Base-by-base conservation (phyloP, 2,329 filamentous ascomycete species). In the Pyricularia pennisetigena region DNA sequence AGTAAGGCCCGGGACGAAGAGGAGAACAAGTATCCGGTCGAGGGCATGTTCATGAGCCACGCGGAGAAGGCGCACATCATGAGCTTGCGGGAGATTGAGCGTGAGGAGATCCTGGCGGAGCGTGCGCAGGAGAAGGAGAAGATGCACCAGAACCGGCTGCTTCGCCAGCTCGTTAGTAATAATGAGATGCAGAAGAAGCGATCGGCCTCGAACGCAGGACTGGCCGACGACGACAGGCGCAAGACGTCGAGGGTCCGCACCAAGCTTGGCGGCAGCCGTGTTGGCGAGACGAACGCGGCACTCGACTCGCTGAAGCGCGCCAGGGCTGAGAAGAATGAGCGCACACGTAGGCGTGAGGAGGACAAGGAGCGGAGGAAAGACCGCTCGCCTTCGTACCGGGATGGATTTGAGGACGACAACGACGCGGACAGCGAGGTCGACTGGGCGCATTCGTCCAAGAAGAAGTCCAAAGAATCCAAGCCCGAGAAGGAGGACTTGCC, bases 31-130 rank as follows among this genome's bases (percentile, higher is more conserved):
- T 95, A 96, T 75, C 93, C 94, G 0, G 86, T 97, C 71, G 95
- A 99, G 72, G 94, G 94, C 73, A 89, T 95, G 74, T 95, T 92
- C 77, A 85, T 87, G 73, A 91, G 87, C 72, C 83, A 88, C 63
- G 84, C 87, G 57, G 92, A 95, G 75, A 94, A 92, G 78, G 85
- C 85, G 8, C 83, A 90, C 67, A 95, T 99, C 70, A 89, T 95
- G 85, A 86, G 84, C 68, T 88, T 97, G 85, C 90, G 93, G 32
- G 94, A 98, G 80, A 89, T 98, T 67, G 89, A 97, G 75, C 90
- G 94, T 71, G 95, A 99, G 78, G 88, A 93, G 76, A 89, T 97
- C 63, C 86, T 99, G 7, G 94, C 93, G 24, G 92, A 97, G 72
- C 92, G 95, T 72, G 90, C 90, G 49, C 88, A 92, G 73, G 89